phyloP scores from a whole-genome alignment of 1,139 yeast species.

The Magnusiomyces tetraspermus region DNA sequence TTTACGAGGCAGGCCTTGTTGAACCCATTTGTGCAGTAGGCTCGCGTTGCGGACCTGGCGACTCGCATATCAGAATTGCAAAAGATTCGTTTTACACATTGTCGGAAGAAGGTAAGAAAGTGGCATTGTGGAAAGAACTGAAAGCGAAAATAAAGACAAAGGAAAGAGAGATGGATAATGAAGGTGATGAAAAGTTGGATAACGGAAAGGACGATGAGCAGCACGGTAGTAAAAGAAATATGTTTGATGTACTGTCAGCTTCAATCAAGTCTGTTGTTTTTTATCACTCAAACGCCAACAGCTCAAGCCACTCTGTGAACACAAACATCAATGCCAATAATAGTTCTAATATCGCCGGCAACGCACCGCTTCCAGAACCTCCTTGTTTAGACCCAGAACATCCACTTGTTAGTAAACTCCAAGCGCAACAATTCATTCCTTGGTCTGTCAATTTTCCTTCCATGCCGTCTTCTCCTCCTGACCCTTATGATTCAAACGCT shows the following conservation, averaged over 20 bases:
- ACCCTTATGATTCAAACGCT: too few species aligned
- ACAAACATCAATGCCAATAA: not conserved
- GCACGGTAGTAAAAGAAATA: not conserved
- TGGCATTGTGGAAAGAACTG: constrained; percentile 4
- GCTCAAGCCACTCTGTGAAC: not conserved
- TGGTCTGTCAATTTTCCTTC: not conserved
- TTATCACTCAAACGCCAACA: not conserved
- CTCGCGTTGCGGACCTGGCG: not conserved
- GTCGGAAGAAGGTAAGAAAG: constrained; percentile 17
- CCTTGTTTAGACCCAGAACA: not conserved
- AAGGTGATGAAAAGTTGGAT: not conserved
- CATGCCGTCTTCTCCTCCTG: not conserved
- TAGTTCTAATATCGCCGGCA: too few species aligned
- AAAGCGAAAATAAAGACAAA: too few species aligned
- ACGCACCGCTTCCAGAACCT: too few species aligned
- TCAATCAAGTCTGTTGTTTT: not conserved
- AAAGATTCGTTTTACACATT: constrained; percentile 18
- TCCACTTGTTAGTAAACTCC: not conserved
- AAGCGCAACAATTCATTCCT: not conserved
- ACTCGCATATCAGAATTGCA: constrained; percentile 6
- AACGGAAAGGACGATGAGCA: not conserved
- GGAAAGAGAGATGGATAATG: too few species aligned
- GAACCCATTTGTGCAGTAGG: constrained; percentile 16
- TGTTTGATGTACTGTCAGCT: not conserved
- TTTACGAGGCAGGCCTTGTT: constrained; percentile 45